These are phyloP conservation scores for Cruciata laevipes DNA, from an alignment of 257 asterid species.

Conservation along the genomic window DNA sequence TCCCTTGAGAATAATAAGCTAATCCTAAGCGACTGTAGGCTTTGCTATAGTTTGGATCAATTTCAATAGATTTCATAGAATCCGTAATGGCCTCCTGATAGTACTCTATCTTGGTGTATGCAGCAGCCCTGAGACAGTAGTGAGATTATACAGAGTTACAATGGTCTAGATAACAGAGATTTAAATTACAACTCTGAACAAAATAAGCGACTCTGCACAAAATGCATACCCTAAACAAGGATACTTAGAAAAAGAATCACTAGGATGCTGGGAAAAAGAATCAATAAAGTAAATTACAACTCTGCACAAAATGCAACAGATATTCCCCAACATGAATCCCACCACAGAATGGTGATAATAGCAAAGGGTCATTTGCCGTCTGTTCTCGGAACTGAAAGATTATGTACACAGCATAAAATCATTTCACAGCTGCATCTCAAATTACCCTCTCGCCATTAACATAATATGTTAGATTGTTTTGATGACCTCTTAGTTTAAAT, in stretches of 20 bases:
- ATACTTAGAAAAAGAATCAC: too few species aligned
- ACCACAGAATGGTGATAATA: not conserved
- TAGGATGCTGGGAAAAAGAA: not conserved
- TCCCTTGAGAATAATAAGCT: conserved; percentile 82
- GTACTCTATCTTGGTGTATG: conserved; percentile 54
- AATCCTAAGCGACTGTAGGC: conserved; percentile 88
- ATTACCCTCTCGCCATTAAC: not conserved
- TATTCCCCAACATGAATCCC: not conserved
- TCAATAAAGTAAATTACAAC: not conserved
- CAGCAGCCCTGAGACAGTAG: conserved; percentile 71
- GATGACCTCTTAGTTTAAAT: not conserved
- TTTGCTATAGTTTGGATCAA: conserved; percentile 75
- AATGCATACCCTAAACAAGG: not conserved
- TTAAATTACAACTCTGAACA: too few species aligned
- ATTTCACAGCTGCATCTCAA: not conserved
- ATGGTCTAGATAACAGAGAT: not conserved
- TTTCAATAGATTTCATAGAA: conserved; percentile 60
- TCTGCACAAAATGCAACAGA: not conserved
- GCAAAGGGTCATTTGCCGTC: not conserved
- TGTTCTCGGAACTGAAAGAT: not conserved
- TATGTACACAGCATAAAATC: too few species aligned
- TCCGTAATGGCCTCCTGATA: conserved; percentile 58
- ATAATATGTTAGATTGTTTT: not conserved
- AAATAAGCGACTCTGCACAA: too few species aligned
- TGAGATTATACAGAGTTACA: too few species aligned